Evolutionary conservation across 441 rosid genomes (phyloP).

Genomic region (Mallotus japonicus): DNA sequence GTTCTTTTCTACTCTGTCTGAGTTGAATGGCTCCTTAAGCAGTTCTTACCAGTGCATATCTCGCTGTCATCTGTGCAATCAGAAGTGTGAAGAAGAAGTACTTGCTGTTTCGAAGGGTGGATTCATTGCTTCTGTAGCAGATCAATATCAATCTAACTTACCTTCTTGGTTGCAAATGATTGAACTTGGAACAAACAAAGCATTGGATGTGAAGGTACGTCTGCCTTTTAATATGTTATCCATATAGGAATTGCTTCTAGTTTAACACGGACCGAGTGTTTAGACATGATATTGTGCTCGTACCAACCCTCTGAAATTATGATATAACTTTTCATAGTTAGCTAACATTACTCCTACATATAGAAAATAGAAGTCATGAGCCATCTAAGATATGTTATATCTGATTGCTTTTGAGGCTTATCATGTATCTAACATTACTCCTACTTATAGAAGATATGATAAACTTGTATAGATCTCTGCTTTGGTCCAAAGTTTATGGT

Average conservation of each 20-base stretch:
- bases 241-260: conserved; percentile 1
- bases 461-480: too few species aligned
- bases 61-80: conserved; percentile 36
- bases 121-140: conserved; percentile 47
- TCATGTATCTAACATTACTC: too few species aligned
- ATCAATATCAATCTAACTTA: conserved; percentile 52
- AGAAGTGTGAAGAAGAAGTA: conserved; percentile 48
- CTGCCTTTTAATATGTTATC: conserved; percentile 12
- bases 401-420: too few species aligned
- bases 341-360: not conserved
- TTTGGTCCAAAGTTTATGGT: too few species aligned
- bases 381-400: too few species aligned
- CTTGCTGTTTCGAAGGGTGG: conserved; percentile 36
- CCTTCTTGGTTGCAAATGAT: conserved; percentile 78
- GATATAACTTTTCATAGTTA: not conserved
- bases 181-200: conserved; percentile 38
- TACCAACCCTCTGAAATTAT: not conserved
- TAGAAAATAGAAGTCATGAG: not conserved
- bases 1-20: conserved; percentile 67
- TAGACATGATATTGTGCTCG: not conserved
- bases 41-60: conserved; percentile 31
- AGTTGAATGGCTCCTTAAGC: conserved; percentile 42
- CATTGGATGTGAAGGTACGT: conserved; percentile 44
- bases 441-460: too few species aligned
- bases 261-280: not conserved